These are phyloP conservation scores for Papilionanthe hybrid DNA, from an alignment of 116 monocot genomes.

Conservation along the genomic window DNA sequence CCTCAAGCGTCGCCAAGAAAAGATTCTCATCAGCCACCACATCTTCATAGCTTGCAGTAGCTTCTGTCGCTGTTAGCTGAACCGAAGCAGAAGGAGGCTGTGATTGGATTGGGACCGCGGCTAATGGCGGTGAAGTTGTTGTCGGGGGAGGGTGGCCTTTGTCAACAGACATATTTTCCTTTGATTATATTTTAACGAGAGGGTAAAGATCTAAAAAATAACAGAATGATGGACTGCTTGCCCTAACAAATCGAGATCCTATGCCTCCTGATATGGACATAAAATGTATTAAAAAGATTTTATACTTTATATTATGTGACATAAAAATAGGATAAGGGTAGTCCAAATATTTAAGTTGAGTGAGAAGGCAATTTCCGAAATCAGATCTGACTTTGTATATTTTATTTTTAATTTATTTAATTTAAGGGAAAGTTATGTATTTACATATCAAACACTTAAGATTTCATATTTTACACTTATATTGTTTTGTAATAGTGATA, in stretches of 20 bases:
- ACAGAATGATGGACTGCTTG: conserved; percentile 2
- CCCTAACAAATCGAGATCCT: neutral
- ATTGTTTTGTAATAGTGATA: too few relatives aligned
- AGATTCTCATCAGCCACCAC: conserved; percentile 7
- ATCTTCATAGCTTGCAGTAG: conserved; percentile 12
- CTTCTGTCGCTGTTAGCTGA: neutral
- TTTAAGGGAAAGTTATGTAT: too few relatives aligned
- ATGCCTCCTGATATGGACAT: neutral
- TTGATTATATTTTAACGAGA: neutral
- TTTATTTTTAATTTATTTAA: too few relatives aligned
- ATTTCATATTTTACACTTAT: too few relatives aligned
- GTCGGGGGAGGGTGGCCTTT: neutral
- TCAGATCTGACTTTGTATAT: too few relatives aligned
- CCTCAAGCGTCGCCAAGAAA: conserved; percentile 17
- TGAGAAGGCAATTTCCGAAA: too few relatives aligned
- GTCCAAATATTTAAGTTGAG: too few relatives aligned
- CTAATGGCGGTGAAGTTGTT: conserved; percentile 9
- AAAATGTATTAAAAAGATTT: neutral
- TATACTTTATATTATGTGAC: too few relatives aligned
- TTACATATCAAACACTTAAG: too few relatives aligned
- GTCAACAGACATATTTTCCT: conserved; percentile 2
- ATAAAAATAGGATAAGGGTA: too few relatives aligned
- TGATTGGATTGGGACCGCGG: conserved; percentile 12
- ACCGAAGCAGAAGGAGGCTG: neutral
- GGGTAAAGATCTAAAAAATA: conserved; percentile 7